Evolutionary conservation across 2,329 filamentous ascomycete genomes (phyloP).

Genomic region (Exophiala spinifera): DNA sequence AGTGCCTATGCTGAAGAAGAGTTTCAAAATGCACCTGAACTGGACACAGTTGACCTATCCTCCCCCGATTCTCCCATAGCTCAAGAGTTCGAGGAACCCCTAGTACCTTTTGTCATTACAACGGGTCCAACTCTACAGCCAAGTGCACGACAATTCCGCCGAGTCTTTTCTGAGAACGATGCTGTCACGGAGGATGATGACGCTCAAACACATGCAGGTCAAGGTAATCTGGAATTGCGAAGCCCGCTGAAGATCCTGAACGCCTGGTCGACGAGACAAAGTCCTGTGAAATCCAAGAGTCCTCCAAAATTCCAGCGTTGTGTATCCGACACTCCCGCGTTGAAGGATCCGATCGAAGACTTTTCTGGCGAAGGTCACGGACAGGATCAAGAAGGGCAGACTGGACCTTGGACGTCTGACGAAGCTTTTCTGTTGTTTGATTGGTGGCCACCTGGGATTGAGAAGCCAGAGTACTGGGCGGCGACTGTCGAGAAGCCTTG

Average conservation of each 20-base stretch:
- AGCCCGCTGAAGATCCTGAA: slow-evolving; percentile 10
- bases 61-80: neutral
- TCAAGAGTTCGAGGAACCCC: neutral
- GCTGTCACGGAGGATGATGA: slow-evolving; percentile 6
- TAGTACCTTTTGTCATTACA: neutral
- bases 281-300: slow-evolving; percentile 5
- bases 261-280: slow-evolving; percentile 6
- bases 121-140: neutral
- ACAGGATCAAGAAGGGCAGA: slow-evolving; percentile 1
- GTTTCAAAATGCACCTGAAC: neutral
- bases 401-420: slow-evolving; percentile 30
- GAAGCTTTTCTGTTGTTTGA: slow-evolving; percentile 30
- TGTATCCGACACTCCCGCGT: slow-evolving; percentile 15
- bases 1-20: neutral
- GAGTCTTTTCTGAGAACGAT: slow-evolving; percentile 24
- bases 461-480: slow-evolving; percentile 21
- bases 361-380: neutral
- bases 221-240: neutral
- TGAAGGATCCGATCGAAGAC: neutral
- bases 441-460: slow-evolving; percentile 25
- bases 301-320: slow-evolving; percentile 16
- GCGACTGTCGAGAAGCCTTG: neutral
- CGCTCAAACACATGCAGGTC: neutral
- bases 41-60: neutral
- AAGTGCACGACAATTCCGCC: slow-evolving; percentile 12